Base-by-base conservation (phyloP, 805 yeast genomes). In the Alloascoidea hylecoeti region DNA sequence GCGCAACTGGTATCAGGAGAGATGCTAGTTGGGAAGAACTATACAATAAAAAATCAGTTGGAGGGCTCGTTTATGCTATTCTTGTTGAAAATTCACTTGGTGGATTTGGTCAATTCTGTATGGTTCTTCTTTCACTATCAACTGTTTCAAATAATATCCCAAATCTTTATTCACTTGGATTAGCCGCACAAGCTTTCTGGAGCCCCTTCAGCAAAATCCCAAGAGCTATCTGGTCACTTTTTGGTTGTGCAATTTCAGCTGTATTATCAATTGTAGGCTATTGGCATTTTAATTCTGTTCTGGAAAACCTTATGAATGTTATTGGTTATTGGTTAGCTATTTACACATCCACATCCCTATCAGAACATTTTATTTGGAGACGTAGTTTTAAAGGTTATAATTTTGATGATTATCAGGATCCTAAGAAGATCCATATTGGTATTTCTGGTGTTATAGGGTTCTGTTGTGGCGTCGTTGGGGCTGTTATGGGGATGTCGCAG, bases 141-240 rank as follows among this genome's bases (percentile, higher is more conserved):
- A 84, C 95, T 19, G 79, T 88, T 41, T 78, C 95, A 46, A 85
- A 84, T 68, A 86, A 85, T 64, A 75, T 86, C 57, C 96, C 96
- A 58, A 86, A 85, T 66, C 77, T 85, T 80, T 88, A 88, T 66
- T 83, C 96, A 17, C 72, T 85, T 50, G 88, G 85, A 32, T 67
- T 88, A 52, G 77, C 86, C 46, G 85, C 86, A 27, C 96, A 88
- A 63, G 75, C 92, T 35, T 62, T 81, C 49, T 81, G 89, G 81
- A 72, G 80, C 40, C 74, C 72, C 45, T 71, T 86, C 52, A 65
- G 75, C 34, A 71, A 65, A 51, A 64, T 88, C 41, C 96, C 96
- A 52, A 75, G 96, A 67, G 69, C 79, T 38, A 47, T 76, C 37
- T 86, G 95, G 95, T 78, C 95, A 33, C 47, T 81, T 36, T 55